Evolutionary conservation across 1,139 yeast genomes (phyloP).

Genomic region (Protomyces inouyei): DNA sequence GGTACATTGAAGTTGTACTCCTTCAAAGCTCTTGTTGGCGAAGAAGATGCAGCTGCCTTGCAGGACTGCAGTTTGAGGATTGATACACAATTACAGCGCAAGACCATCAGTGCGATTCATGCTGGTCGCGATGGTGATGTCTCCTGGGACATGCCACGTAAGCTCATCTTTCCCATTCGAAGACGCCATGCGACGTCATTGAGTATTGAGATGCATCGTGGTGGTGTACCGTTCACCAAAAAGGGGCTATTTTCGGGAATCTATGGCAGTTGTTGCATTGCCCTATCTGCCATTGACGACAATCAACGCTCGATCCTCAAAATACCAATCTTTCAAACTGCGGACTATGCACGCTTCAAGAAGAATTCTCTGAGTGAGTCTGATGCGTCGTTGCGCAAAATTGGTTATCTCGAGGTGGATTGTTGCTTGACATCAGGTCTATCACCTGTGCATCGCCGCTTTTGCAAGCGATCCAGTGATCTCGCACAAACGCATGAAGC

Average conservation of each 20-base stretch:
- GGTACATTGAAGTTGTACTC: conserved; percentile 24
- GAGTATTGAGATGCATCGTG: conserved; percentile 16
- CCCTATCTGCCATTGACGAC: conserved; percentile 21
- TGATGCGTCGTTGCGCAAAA: conserved; percentile 10
- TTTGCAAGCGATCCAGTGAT: conserved; percentile 9
- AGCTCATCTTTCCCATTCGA: conserved; percentile 13
- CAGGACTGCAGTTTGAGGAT: conserved; percentile 21
- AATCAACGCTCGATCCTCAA: conserved; percentile 4
- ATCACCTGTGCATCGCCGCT: conserved; percentile 6
- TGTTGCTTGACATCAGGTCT: conserved; percentile 7
- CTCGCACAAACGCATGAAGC: conserved; percentile 25
- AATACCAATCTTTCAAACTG: conserved; percentile 22
- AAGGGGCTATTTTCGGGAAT: conserved; percentile 19
- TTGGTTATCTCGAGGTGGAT: conserved; percentile 20
- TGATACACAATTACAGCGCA: conserved; percentile 15
- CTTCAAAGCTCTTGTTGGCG: conserved; percentile 10
- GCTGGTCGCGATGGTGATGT: neutral
- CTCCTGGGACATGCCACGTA: conserved; percentile 11
- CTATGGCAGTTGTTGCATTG: conserved; percentile 18
- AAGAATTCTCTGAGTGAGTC: conserved; percentile 8
- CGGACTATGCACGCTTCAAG: conserved; percentile 24
- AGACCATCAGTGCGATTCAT: conserved; percentile 23
- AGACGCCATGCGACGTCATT: conserved; percentile 20
- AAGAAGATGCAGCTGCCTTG: conserved; percentile 12
- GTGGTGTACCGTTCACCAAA: conserved; percentile 22